phyloP scores from a whole-genome alignment of 2,329 filamentous ascomycete genomes.

The Stagonosporopsis chrysanthemi region DNA sequence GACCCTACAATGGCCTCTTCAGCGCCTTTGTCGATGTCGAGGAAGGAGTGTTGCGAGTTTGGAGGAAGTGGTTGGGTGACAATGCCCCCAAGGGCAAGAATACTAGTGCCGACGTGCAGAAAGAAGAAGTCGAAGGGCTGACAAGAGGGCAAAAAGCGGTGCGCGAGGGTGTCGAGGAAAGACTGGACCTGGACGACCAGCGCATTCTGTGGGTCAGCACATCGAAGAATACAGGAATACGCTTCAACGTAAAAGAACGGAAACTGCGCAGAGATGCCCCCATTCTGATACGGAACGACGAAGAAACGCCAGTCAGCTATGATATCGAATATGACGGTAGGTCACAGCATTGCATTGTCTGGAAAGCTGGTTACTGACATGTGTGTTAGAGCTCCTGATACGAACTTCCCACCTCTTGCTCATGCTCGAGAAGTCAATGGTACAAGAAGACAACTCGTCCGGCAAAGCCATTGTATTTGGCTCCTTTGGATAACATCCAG shows the following conservation, averaged over 20 bases:
- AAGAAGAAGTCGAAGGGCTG: constrained; percentile 35
- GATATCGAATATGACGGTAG: constrained; percentile 75
- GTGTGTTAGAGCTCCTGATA: constrained; percentile 38
- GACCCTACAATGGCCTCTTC: constrained; percentile 67
- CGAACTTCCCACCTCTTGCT: constrained; percentile 43
- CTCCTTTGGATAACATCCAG: constrained; percentile 48
- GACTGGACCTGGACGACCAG: constrained; percentile 24
- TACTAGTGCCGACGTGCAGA: constrained; percentile 13
- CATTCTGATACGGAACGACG: constrained; percentile 64
- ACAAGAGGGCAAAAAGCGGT: constrained; percentile 32
- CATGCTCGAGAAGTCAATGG: constrained; percentile 69
- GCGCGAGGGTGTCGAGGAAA: constrained; percentile 21
- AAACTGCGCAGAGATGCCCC: constrained; percentile 57
- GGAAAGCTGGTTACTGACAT: background rate
- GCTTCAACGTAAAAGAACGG: constrained; percentile 68
- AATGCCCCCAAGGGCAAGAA: constrained; percentile 40
- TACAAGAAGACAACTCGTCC: constrained; percentile 65
- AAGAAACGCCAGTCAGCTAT: constrained; percentile 74
- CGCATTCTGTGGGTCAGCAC: constrained; percentile 73
- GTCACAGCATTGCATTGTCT: constrained; percentile 24
- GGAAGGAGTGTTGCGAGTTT: constrained; percentile 74
- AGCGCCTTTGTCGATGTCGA: constrained; percentile 70
- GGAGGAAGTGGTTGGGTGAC: constrained; percentile 72
- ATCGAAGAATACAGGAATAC: constrained; percentile 70
- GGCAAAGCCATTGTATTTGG: constrained; percentile 74